Evolutionary conservation across 1,284 basidiomycete species (phyloP).

Genomic region (Malassezia vespertilionis): DNA sequence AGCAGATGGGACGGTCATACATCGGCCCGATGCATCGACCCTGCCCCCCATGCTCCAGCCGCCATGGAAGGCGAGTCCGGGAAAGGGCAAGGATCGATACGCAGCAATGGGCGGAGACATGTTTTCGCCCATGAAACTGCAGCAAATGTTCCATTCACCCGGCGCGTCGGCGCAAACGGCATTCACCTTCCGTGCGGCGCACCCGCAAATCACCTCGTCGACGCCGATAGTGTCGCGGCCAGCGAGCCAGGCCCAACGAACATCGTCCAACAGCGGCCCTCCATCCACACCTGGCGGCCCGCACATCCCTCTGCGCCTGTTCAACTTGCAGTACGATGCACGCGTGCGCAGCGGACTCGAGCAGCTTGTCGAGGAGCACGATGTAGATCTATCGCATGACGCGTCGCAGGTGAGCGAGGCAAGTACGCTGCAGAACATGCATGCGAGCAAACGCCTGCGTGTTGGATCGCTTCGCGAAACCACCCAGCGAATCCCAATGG

Average conservation of each 20-base stretch:
- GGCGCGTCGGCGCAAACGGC: conserved; percentile 10
- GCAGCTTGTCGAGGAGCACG: conserved; percentile 26
- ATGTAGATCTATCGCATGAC: conserved; percentile 9
- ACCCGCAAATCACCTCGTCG: not conserved
- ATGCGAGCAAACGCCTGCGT: conserved; percentile 28
- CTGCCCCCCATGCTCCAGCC: conserved; percentile 36
- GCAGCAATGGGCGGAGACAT: conserved; percentile 36
- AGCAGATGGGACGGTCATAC: conserved; percentile 32
- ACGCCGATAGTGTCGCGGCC: not conserved
- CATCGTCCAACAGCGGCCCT: conserved; percentile 8
- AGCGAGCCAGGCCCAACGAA: conserved; percentile 15
- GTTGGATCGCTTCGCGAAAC: conserved; percentile 12
- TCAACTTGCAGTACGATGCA: conserved; percentile 29
- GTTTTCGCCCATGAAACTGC: conserved; percentile 39
- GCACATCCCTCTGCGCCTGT: conserved; percentile 32
- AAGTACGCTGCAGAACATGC: conserved; percentile 15
- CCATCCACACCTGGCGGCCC: conserved; percentile 19
- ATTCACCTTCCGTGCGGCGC: conserved; percentile 13
- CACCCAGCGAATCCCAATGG: conserved; percentile 6
- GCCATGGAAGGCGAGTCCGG: conserved; percentile 26
- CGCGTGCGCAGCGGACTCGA: conserved; percentile 27
- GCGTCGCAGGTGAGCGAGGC: conserved; percentile 4
- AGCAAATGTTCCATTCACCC: conserved; percentile 34
- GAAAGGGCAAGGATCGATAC: conserved; percentile 10
- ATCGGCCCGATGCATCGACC: conserved; percentile 32